Evolutionary conservation across 2,329 filamentous ascomycete genomes (phyloP).

Genomic region (Phoma sp.): DNA sequence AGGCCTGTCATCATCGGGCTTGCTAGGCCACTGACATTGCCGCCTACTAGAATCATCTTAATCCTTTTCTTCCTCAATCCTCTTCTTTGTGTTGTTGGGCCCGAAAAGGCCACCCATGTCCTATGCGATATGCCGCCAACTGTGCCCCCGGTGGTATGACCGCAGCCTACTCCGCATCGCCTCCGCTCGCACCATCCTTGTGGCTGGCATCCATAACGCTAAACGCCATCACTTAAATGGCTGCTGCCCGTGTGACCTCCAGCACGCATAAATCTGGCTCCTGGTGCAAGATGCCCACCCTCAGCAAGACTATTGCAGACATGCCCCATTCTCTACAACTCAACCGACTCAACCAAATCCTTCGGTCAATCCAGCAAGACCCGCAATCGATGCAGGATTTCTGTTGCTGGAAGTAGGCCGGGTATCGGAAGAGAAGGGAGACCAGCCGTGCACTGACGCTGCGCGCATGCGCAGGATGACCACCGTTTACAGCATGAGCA

Average conservation of each 20-base stretch:
- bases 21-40: background rate
- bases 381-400: background rate
- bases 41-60: background rate
- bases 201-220: conserved; percentile 12
- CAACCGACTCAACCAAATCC: background rate
- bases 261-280: conserved; percentile 3
- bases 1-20: background rate
- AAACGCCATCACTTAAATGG: conserved; percentile 10
- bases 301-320: background rate
- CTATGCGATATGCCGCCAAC: conserved; percentile 13
- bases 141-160: conserved; percentile 2
- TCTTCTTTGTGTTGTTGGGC: background rate
- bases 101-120: background rate
- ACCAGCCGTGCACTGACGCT: background rate
- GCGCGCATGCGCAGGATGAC: background rate
- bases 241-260: conserved; percentile 8
- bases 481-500: conserved; percentile 8
- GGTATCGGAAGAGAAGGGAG: background rate
- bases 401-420: too few relatives aligned
- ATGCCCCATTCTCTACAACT: background rate
- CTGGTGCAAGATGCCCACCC: background rate
- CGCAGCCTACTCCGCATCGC: conserved; percentile 15
- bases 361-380: too few relatives aligned
- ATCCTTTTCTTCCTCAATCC: background rate
- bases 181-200: conserved; percentile 14